Base-by-base conservation (phyloP, 257 asterid species). In the Solanum sitiens region DNA sequence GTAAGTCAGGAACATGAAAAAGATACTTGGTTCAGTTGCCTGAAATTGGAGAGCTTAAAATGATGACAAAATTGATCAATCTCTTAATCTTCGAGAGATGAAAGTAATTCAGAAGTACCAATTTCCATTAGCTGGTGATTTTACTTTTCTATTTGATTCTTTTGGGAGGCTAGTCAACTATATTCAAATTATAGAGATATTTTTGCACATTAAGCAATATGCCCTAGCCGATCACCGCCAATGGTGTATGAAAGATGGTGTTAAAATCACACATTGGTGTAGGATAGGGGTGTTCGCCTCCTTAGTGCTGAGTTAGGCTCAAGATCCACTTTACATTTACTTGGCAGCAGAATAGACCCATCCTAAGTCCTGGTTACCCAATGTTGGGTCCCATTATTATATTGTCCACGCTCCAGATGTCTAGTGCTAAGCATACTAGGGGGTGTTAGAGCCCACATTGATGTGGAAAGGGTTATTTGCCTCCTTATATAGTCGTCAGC, bases 1-100 rank as follows among this genome's bases (percentile, higher is more conserved):
- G 93, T 61, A 89, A 83, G 86, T 27, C 68, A 87, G 80, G 89
- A 40, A 42, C 70, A 13, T 82, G 74, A 42, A 65, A 63, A 75
- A 65, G 67, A 86, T 70, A 18, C 35, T 84, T 21, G 53, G 61
- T 40, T 67, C 20, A 11, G 33, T 79, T 25, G 45, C 9, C 63
- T 25, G 25, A 21, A 30, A 39, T 68, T 71, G 59, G 70, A 80
- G 27, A 27, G 2, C 5, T 50, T 5, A 82, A 32, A 30, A 16
- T 82, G 70, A 18, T 1, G 13, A 82, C 20, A 18, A 32, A 82
- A 82, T 21, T 79, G 67, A 79, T 27, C 67, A 27, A 45, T 25
- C 39, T 77, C 13, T 25, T 77, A 16, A 14, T 45, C 27, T 79
- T 16, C 67, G 5, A 79, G 40, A 79, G 42, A 27, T 79, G 67